Evolutionary conservation across 108 stramenopile genomes (phyloP).

Genomic region (Nannochloropsis salina): DNA sequence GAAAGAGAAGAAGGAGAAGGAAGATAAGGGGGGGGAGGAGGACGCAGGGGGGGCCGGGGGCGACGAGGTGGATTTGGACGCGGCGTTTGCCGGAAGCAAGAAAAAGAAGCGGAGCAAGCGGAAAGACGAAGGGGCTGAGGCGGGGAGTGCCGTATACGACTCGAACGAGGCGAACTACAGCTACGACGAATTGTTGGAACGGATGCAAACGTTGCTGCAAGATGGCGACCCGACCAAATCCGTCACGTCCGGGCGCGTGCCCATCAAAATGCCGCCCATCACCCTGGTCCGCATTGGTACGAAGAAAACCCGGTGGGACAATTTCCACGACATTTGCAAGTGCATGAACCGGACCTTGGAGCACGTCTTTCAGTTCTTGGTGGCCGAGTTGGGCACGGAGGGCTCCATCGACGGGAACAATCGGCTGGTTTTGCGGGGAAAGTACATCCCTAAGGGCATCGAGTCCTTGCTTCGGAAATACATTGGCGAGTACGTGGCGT

Average conservation of each 20-base stretch:
- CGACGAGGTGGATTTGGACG: conserved; percentile 24
- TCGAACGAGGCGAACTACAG: conserved; percentile 36
- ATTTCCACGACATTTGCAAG: conserved; percentile 97
- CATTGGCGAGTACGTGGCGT: conserved; percentile 98
- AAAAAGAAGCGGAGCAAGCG: conserved; percentile 55
- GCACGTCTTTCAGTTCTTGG: conserved; percentile 97
- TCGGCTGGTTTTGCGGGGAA: conserved; percentile 76
- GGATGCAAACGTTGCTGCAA: conserved; percentile 32
- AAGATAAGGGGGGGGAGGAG: background rate
- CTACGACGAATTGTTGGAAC: conserved; percentile 42
- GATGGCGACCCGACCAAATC: background rate
- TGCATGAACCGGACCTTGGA: conserved; percentile 93
- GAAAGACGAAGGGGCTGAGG: conserved; percentile 36
- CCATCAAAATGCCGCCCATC: background rate
- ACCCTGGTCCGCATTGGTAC: conserved; percentile 68
- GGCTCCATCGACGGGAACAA: conserved; percentile 96
- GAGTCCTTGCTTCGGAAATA: conserved; percentile 95
- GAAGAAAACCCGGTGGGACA: conserved; percentile 96
- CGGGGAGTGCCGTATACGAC: conserved; percentile 24
- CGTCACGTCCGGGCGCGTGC: background rate
- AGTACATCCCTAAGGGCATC: conserved; percentile 54
- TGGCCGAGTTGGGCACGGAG: conserved; percentile 98
- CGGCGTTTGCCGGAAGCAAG: conserved; percentile 47
- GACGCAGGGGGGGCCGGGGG: conserved; percentile 32
- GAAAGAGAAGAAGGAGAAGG: conserved; percentile 20